Evolutionary conservation across 768 basidiomycete species (phyloP).

Genomic region (Phallus indusiatus): DNA sequence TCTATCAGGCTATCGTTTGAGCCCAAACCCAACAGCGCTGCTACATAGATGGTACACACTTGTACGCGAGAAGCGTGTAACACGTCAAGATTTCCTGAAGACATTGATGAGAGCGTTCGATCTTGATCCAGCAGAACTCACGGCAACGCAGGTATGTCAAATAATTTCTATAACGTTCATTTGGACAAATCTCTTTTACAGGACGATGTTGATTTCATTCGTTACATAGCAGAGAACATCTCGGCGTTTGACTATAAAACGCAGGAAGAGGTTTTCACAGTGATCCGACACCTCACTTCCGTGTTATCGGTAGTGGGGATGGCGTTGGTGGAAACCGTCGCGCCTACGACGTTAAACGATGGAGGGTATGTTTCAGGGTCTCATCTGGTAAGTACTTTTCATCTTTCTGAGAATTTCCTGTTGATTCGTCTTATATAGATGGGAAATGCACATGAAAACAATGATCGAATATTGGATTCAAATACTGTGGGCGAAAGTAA

Average conservation of each 20-base stretch:
- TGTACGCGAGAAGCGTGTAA: conserved; percentile 80
- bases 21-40: conserved; percentile 59
- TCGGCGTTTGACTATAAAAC: conserved; percentile 91
- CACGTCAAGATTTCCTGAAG: conserved; percentile 81
- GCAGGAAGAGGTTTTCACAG: conserved; percentile 82
- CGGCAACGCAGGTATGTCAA: conserved; percentile 45
- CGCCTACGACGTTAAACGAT: conserved; percentile 59
- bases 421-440: too few species aligned
- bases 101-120: conserved; percentile 77
- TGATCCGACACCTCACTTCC: conserved; percentile 70
- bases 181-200: conserved; percentile 19
- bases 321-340: conserved; percentile 68
- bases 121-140: conserved; percentile 42
- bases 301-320: conserved; percentile 72
- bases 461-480: too few species aligned
- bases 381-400: too few species aligned
- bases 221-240: conserved; percentile 95
- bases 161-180: too few species aligned
- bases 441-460: too few species aligned
- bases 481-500: too few species aligned
- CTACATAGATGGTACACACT: conserved; percentile 87
- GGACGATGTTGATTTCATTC: conserved; percentile 77
- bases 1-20: conserved; percentile 51
- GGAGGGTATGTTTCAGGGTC: conserved; percentile 36
- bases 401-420: too few species aligned